These are phyloP conservation scores for Candida methanosorbosa DNA, from an alignment of 805 yeast species.

Conservation along the genomic window DNA sequence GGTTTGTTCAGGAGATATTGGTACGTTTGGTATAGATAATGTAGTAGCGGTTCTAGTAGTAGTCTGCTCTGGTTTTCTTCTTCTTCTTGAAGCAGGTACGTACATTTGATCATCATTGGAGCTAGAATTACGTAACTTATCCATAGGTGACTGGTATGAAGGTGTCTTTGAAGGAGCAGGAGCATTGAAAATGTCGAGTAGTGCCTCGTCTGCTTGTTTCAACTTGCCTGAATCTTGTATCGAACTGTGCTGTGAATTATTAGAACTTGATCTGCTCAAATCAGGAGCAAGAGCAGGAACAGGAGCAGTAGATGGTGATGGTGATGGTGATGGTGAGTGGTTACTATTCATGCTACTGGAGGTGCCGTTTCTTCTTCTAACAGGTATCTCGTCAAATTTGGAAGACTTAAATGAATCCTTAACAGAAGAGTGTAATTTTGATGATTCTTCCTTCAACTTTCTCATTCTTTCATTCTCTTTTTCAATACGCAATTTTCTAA, in stretches of 20 bases:
- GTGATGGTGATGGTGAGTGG: not conserved
- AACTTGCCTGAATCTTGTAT: constrained; percentile 2
- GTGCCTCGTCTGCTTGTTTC: constrained; percentile 12
- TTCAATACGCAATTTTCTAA: constrained; percentile 16
- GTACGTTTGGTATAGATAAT: constrained; percentile 7
- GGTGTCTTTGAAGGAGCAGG: constrained; percentile 2
- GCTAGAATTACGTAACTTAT: constrained; percentile 4
- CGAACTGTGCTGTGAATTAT: not conserved
- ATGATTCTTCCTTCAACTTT: constrained; percentile 5
- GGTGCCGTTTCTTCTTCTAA: constrained; percentile 23
- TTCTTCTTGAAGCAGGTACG: constrained; percentile 20
- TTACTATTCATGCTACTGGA: not conserved
- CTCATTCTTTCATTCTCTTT: constrained; percentile 9
- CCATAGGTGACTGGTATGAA: constrained; percentile 4
- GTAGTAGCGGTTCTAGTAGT: constrained; percentile 1
- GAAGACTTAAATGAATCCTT: not conserved
- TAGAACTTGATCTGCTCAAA: not conserved
- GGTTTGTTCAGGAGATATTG: constrained; percentile 14
- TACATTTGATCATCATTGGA: constrained; percentile 13
- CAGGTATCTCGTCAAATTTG: constrained; percentile 5
- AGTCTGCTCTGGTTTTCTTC: constrained; percentile 2
- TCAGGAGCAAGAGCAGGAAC: not conserved
- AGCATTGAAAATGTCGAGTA: constrained; percentile 22
- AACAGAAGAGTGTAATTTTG: not conserved
- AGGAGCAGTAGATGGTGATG: not conserved